phyloP scores from a whole-genome alignment of 2,329 filamentous ascomycete species.

The Grosmannia serpens region DNA sequence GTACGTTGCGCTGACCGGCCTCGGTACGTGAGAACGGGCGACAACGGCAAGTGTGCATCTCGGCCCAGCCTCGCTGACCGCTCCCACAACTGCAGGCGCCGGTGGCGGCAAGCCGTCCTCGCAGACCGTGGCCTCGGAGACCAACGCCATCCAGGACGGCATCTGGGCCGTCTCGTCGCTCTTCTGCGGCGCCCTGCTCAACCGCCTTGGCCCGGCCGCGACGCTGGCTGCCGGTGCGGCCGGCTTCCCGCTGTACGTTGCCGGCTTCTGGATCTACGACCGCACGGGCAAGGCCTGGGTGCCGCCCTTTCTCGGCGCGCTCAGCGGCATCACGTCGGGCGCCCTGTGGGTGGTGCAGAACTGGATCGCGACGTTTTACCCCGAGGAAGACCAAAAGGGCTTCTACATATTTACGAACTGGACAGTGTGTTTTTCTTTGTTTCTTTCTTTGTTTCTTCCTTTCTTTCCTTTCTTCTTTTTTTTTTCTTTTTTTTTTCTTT shows the following conservation, averaged over 20 bases:
- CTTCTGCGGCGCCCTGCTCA: background rate
- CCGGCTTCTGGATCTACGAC: constrained; percentile 2
- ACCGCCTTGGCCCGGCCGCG: background rate
- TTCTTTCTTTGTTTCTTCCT: background rate
- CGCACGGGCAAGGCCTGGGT: background rate
- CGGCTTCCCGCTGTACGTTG: constrained; percentile 1
- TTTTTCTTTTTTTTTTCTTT: no score
- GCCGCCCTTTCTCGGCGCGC: background rate
- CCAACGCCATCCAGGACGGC: constrained; percentile 1
- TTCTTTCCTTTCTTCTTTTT: background rate
- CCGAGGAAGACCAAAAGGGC: background rate
- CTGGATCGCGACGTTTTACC: constrained; percentile 1
- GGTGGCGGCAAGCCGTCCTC: constrained; percentile 1
- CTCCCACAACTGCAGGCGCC: background rate
- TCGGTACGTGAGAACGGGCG: background rate
- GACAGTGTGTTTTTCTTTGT: background rate
- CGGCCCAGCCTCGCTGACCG: no score
- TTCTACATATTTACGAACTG: background rate
- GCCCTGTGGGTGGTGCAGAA: constrained; percentile 2
- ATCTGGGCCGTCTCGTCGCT: constrained; percentile 1
- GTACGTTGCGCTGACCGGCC: background rate
- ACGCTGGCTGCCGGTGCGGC: background rate
- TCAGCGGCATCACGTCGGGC: background rate
- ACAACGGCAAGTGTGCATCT: no score
- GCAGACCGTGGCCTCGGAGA: background rate